These are phyloP conservation scores for Pseudoturritis turrita DNA, from an alignment of 345 rosid species.

Conservation along the genomic window DNA sequence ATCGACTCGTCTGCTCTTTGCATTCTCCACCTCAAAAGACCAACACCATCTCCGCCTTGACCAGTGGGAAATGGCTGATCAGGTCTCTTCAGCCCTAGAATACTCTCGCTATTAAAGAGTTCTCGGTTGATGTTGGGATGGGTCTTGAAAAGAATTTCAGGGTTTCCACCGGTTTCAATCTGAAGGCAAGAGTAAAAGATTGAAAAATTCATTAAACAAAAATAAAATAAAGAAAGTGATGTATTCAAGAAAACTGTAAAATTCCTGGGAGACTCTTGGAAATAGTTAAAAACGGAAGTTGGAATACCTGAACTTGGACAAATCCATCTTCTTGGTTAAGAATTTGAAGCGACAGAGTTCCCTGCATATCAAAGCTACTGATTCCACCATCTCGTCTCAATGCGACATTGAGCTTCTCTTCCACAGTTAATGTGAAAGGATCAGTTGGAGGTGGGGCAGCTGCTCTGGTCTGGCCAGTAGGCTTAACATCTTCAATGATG, in stretches of 20 bases:
- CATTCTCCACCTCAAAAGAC: conserved; percentile 99
- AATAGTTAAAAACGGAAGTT: background rate
- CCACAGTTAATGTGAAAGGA: conserved; percentile 84
- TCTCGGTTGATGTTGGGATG: conserved; percentile 97
- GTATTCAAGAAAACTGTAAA: background rate
- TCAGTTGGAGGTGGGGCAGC: conserved; percentile 69
- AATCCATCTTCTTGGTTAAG: conserved; percentile 92
- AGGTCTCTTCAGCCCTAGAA: conserved; percentile 90
- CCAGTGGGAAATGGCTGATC: conserved; percentile 93
- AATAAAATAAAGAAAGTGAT: background rate
- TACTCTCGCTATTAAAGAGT: conserved; percentile 65
- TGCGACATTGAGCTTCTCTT: conserved; percentile 86
- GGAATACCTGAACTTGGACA: conserved; percentile 90
- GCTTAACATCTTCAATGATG: conserved; percentile 86
- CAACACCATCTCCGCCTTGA: conserved; percentile 91
- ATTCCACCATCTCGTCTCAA: conserved; percentile 92
- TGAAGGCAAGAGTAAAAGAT: conserved; percentile 31
- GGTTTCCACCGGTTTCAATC: conserved; percentile 91
- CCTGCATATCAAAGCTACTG: conserved; percentile 93
- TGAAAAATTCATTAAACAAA: background rate
- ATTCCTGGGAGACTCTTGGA: background rate
- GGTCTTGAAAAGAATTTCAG: conserved; percentile 80
- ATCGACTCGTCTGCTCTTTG: conserved; percentile 90
- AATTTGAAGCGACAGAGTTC: conserved; percentile 91
- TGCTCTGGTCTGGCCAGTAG: conserved; percentile 52